phyloP scores from a whole-genome alignment of 139 green algal genomes.

The Prasinococcaceae sp. region DNA sequence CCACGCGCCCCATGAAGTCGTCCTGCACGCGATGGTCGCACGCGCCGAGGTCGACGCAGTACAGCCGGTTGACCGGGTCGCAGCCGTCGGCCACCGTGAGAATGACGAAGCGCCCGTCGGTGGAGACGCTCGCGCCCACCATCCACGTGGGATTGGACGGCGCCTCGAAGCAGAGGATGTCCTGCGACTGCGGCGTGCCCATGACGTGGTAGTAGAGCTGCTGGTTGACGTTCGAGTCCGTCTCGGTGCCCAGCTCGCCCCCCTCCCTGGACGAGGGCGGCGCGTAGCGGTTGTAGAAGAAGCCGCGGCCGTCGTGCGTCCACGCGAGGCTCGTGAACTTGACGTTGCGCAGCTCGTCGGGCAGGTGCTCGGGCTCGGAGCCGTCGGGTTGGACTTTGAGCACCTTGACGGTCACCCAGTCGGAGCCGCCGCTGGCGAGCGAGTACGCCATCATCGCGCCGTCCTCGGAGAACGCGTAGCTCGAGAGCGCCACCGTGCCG shows the following conservation, averaged over 20 bases:
- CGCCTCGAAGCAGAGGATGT: slow-evolving; percentile 26
- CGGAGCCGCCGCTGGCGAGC: slow-evolving; percentile 43
- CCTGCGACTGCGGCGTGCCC: slow-evolving; percentile 48
- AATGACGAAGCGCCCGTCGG: slow-evolving; percentile 69
- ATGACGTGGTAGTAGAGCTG: slow-evolving; percentile 72
- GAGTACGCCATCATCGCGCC: slow-evolving; percentile 55
- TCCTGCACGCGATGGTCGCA: slow-evolving; percentile 9
- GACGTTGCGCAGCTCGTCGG: slow-evolving; percentile 57
- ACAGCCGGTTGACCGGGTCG: slow-evolving; percentile 60
- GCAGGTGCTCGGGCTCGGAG: slow-evolving; percentile 23
- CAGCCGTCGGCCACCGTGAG: slow-evolving; percentile 55
- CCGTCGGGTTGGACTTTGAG: slow-evolving; percentile 29
- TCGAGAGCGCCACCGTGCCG: slow-evolving; percentile 46
- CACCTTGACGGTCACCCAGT: slow-evolving; percentile 19
- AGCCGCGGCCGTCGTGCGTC: slow-evolving; percentile 75
- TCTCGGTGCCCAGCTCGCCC: slow-evolving; percentile 63
- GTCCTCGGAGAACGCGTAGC: slow-evolving; percentile 50
- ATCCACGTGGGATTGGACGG: slow-evolving; percentile 49
- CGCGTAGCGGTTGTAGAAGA: slow-evolving; percentile 78
- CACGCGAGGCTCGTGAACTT: slow-evolving; percentile 71
- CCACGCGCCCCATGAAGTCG: slow-evolving; percentile 5
- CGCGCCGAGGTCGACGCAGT: slow-evolving; percentile 45
- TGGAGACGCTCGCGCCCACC: slow-evolving; percentile 47
- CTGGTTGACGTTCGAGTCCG: slow-evolving; percentile 54
- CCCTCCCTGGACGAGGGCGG: slow-evolving; percentile 10